phyloP scores from a whole-genome alignment of 2,329 filamentous ascomycete species.

The Talaromyces sp. region DNA sequence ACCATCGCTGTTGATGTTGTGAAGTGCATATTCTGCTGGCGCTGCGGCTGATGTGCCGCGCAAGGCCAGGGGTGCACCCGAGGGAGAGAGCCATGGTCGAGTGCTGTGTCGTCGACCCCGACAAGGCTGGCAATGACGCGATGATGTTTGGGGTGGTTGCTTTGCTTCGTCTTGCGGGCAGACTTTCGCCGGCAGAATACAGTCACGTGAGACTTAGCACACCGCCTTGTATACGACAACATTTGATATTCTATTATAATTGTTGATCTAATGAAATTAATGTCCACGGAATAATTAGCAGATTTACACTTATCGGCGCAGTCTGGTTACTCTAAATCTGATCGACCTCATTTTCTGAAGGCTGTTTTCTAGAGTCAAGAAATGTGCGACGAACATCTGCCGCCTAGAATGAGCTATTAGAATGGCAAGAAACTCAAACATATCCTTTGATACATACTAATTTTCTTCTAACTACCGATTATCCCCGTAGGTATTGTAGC shows the following conservation, averaged over 20 bases:
- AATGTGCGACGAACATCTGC: no score
- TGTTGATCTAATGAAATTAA: background rate
- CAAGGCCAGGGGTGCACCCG: background rate
- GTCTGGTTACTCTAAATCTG: no score
- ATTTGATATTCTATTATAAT: background rate
- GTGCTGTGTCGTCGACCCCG: background rate
- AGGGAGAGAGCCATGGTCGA: background rate
- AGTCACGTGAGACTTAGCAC: background rate
- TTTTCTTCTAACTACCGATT: no score
- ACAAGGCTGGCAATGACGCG: background rate
- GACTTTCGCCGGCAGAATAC: background rate
- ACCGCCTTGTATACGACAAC: background rate
- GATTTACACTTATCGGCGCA: background rate
- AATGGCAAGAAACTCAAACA: no score
- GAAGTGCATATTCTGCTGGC: background rate
- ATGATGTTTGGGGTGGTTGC: background rate
- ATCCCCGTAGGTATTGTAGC: background rate
- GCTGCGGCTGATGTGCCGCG: background rate
- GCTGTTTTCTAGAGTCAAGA: no score
- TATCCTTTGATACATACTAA: no score
- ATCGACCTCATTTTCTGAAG: no score
- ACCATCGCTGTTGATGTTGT: conserved; percentile 25
- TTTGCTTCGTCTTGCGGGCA: background rate
- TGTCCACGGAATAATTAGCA: background rate
- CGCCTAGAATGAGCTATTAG: no score